A percentile compares a stretch with the other conserved stretches of the same genome.
Evolutionary conservation across 768 basidiomycete genomes (phyloP).

Genomic region (Cubamyces lactineus): DNA sequence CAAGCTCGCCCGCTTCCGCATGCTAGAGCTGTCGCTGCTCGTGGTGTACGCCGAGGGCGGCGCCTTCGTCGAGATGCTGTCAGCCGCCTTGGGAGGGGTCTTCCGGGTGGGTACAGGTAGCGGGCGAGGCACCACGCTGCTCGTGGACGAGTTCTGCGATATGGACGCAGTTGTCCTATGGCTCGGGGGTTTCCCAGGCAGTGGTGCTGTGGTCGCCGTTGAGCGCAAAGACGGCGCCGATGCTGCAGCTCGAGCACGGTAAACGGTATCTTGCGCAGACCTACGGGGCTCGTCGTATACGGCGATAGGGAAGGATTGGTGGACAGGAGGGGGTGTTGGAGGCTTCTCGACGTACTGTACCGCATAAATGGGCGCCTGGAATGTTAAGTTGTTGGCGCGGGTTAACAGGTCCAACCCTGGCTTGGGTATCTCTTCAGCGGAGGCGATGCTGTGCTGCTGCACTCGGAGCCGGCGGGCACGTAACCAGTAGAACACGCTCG

Average conservation of each 20-base stretch:
- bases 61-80: no score
- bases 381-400: no score
- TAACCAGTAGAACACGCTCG: no score
- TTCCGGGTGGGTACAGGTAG: background rate
- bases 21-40: constrained; percentile 38
- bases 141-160: constrained; percentile 74
- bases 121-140: constrained; percentile 52
- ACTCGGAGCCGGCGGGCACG: no score
- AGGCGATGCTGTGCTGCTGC: no score
- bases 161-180: constrained; percentile 68
- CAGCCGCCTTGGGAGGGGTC: no score
- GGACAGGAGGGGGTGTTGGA: constrained; percentile 69
- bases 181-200: constrained; percentile 48
- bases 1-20: constrained; percentile 75
- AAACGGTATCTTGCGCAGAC: constrained; percentile 15
- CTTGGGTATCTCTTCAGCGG: no score
- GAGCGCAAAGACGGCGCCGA: constrained; percentile 13
- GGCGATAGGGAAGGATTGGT: constrained; percentile 50
- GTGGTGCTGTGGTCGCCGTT: no score
- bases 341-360: constrained; percentile 55
- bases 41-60: constrained; percentile 35
- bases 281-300: constrained; percentile 18
- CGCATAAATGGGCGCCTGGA: no score
- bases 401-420: no score
- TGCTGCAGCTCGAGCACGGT: constrained; percentile 19